phyloP scores from a whole-genome alignment of 1,284 basidiomycete genomes.

The Acaromyces ingoldii region DNA sequence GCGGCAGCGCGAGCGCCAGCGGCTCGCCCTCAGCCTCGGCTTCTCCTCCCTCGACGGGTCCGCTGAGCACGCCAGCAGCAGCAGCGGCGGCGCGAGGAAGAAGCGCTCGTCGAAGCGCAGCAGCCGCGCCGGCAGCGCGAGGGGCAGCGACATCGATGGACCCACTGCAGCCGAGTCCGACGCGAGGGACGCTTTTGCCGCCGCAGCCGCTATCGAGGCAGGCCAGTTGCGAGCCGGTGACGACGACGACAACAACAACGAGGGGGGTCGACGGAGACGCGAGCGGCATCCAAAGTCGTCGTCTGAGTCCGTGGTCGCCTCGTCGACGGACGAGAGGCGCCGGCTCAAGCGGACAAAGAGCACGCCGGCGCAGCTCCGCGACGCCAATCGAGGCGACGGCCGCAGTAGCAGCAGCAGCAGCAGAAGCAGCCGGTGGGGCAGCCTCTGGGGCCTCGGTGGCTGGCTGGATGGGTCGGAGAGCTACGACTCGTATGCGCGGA shows the following conservation, averaged over 20 bases:
- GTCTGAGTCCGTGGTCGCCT: not conserved
- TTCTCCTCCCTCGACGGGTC: not conserved
- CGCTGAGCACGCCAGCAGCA: not conserved
- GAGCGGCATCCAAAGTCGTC: constrained; percentile 5
- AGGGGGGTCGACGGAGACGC: no score
- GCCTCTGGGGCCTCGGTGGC: constrained; percentile 6
- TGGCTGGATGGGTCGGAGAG: not conserved
- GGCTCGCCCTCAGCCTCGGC: not conserved
- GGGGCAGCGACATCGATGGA: not conserved
- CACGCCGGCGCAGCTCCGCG: not conserved
- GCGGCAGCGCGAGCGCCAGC: not conserved
- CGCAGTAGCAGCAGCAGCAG: no score
- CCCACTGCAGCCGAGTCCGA: no score
- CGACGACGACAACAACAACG: no score
- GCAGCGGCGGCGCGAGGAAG: not conserved
- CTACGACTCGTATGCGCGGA: not conserved
- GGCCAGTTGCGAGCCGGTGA: no score
- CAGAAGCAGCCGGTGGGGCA: no score
- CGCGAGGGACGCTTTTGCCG: no score
- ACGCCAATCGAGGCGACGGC: not conserved
- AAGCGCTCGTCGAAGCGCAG: not conserved
- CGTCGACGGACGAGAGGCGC: not conserved
- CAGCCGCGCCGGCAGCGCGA: not conserved
- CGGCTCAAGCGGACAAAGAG: not conserved
- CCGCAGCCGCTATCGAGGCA: no score